Conservation (phyloP, 2,329 filamentous ascomycete species). For the Aspergillus sp. region DNA sequence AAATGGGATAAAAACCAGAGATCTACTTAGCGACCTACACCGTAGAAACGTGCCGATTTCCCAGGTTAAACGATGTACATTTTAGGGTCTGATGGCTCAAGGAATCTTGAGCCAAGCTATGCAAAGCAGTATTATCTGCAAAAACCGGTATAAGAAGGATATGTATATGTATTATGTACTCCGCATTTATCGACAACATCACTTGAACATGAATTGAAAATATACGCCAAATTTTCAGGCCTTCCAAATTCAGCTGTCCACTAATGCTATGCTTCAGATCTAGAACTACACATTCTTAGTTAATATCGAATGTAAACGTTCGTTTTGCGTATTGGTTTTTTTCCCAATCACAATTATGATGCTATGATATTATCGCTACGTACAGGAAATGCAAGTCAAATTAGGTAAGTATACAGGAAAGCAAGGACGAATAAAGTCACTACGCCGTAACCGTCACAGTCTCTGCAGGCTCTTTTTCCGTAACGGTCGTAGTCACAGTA, state of each 20-base stretch:
- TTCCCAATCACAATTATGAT: neutral
- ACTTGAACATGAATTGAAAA: neutral
- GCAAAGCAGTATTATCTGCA: neutral
- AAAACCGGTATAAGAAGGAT: neutral
- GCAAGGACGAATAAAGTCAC: neutral
- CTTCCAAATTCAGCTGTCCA: too few relatives aligned
- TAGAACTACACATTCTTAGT: neutral
- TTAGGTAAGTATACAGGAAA: neutral
- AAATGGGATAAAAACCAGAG: too few relatives aligned
- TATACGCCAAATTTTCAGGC: too few relatives aligned
- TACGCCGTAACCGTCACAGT: constrained; percentile 7
- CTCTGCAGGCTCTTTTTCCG: constrained; percentile 9
- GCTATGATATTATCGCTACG: neutral
- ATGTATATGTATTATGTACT: neutral
- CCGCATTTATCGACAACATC: neutral
- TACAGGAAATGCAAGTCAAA: neutral
- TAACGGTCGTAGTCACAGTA: constrained; percentile 15
- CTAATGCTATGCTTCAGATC: too few relatives aligned
- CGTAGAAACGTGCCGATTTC: neutral
- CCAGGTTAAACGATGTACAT: neutral
- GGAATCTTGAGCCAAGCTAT: too few relatives aligned
- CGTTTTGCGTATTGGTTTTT: too few relatives aligned
- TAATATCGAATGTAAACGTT: neutral
- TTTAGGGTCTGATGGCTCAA: neutral
- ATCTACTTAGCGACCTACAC: neutral